These are phyloP conservation scores for Podila minutissima DNA, from an alignment of 192 early-diverging fungal genomes.

Conservation along the genomic window DNA sequence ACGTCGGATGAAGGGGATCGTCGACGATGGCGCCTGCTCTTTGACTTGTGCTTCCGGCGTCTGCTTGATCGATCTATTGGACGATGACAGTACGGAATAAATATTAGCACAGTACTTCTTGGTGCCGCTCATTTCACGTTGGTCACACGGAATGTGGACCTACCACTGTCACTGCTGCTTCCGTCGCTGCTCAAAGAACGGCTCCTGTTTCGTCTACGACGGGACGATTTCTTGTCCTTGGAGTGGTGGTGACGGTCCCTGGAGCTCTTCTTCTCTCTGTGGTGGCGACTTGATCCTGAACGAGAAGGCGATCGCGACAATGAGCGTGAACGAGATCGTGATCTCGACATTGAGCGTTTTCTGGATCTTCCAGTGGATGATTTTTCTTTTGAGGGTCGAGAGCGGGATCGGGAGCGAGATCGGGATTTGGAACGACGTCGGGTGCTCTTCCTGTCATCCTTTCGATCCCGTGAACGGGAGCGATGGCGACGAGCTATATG, in stretches of 20 bases:
- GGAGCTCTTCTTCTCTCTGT: conserved; percentile 5
- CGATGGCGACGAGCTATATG: conserved; percentile 18
- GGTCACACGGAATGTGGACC: conserved; percentile 3
- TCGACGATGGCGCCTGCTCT: conserved; percentile 32
- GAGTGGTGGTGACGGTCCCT: conserved; percentile 1
- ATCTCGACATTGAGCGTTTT: conserved; percentile 3
- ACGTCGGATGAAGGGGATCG: conserved; percentile 25
- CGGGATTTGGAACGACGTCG: background rate
- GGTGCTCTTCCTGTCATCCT: conserved; percentile 4
- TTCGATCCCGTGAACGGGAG: conserved; percentile 24
- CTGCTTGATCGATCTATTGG: conserved; percentile 18
- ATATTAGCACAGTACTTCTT: no score
- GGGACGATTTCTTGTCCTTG: background rate
- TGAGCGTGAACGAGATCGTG: conserved; percentile 6
- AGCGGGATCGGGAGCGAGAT: background rate
- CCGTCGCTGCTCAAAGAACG: conserved; percentile 12
- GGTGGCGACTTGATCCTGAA: conserved; percentile 22
- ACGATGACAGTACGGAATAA: background rate
- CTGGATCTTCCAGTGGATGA: no score
- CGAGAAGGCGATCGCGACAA: conserved; percentile 6
- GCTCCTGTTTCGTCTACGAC: conserved; percentile 16
- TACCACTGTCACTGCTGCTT: conserved; percentile 7
- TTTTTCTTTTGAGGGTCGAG: background rate
- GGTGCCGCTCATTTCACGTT: no score
- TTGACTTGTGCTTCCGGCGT: conserved; percentile 32